A percentile compares a stretch with the other conserved stretches of the same genome.
These are phyloP conservation scores for Akanthomyces muscarius DNA, from an alignment of 2,329 filamentous ascomycete species.

Conservation along the genomic window DNA sequence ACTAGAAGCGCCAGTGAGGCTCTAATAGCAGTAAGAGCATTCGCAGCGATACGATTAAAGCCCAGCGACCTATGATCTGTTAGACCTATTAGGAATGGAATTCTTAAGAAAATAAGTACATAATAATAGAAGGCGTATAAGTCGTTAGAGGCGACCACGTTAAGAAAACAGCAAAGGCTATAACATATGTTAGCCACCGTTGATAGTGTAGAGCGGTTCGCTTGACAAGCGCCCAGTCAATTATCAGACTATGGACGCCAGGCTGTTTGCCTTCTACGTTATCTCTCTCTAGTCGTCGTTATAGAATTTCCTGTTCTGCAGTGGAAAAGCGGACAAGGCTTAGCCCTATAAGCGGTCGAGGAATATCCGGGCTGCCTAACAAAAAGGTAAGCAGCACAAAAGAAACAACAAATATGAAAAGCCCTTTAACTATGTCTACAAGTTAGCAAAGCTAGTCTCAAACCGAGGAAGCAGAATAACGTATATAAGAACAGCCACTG, in stretches of 20 bases:
- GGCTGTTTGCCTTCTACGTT: constrained; percentile 25
- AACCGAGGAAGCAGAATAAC: too few species aligned
- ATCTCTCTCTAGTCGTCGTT: neutral
- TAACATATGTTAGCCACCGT: constrained; percentile 46
- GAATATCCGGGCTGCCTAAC: too few species aligned
- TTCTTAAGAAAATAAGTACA: constrained; percentile 24
- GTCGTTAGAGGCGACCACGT: constrained; percentile 51
- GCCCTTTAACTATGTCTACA: neutral
- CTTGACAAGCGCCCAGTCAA: constrained; percentile 38
- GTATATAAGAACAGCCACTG: constrained; percentile 48
- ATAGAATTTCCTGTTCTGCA: neutral
- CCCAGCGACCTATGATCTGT: constrained; percentile 29
- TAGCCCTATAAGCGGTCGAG: constrained; percentile 32
- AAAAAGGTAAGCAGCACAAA: constrained; percentile 29
- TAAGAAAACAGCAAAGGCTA: constrained; percentile 47
- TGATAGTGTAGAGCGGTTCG: constrained; percentile 41
- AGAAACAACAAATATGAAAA: neutral
- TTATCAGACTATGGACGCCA: constrained; percentile 21
- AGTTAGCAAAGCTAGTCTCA: too few species aligned
- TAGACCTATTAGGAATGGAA: too few species aligned
- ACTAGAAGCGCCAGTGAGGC: constrained; percentile 43
- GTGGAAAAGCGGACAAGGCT: constrained; percentile 36
- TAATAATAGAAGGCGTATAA: constrained; percentile 45
- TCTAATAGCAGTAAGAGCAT: constrained; percentile 42
- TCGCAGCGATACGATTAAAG: constrained; percentile 42